Conservation (phyloP, 2,329 filamentous ascomycete genomes). For the Talaromyces amestolkiae region DNA sequence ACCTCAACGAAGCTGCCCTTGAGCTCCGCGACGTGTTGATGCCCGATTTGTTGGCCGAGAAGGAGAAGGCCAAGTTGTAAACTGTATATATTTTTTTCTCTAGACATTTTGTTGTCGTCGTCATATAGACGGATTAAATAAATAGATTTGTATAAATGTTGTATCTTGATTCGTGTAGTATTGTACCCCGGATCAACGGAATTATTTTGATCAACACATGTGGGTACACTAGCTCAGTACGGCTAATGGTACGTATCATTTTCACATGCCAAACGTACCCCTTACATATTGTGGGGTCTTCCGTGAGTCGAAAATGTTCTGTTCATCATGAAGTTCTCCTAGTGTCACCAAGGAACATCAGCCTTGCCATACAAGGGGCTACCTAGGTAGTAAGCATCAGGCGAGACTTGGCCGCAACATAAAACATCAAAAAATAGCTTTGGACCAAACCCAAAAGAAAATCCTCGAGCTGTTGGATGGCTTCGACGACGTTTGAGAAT, state of each 20-base stretch:
- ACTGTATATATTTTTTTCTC: neutral
- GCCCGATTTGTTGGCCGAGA: constrained; percentile 65
- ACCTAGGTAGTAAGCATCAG: too few species aligned
- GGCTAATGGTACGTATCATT: neutral
- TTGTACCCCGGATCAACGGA: neutral
- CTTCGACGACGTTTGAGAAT: too few species aligned
- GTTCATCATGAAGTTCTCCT: neutral
- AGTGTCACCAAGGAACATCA: too few species aligned
- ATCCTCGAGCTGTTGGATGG: too few species aligned
- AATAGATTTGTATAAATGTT: neutral
- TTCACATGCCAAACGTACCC: neutral
- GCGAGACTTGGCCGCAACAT: too few species aligned
- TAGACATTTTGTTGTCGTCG: neutral
- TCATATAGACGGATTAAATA: neutral
- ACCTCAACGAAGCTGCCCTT: constrained; percentile 85
- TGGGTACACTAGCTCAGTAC: neutral
- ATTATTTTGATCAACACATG: neutral
- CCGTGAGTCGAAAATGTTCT: neutral
- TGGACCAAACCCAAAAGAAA: too few species aligned
- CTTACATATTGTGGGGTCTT: neutral
- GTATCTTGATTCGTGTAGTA: neutral
- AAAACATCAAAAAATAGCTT: too few species aligned
- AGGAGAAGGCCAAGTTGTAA: constrained; percentile 85
- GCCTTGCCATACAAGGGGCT: too few species aligned
- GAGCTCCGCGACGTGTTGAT: constrained; percentile 85